Base-by-base conservation (phyloP, 192 early-diverging fungal genomes). In the Gonapodya prolifera region DNA sequence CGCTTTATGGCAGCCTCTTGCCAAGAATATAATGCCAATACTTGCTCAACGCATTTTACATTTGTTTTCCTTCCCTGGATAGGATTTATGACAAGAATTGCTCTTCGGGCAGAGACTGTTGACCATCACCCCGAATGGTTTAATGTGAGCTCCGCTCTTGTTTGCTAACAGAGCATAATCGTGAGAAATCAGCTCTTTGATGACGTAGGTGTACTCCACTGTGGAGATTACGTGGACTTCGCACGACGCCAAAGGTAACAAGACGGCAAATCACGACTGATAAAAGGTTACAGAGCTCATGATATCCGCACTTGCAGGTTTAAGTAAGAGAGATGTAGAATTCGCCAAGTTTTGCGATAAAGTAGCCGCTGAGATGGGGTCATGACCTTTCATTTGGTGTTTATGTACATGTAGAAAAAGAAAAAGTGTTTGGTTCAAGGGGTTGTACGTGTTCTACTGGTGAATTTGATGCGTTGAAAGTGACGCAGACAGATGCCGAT, bases 61-160 rank as follows among this genome's bases (percentile, higher is more conserved):
- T 73, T 2, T 32, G 71, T 32, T 2, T 13, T 2, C 28, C 8
- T 13, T 32, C 71, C 2, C 71, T 61, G 16, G 71, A 8, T 29
- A 73, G 71, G 71, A 1, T 99, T 99, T 84, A 99, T 99, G 97
- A 88, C 94, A 8, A 82, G 91, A 16, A 92, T 97, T 2, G 97
- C 95, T 34, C 85, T 96, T 35, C 84, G 85, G 34, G 95, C 95
- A 34, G 97, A 99, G 70, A 95, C 94, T 82, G 86, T 89, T 81
- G 93, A 96, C 78, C 97, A 99, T 83, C 97, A 99, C 78, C 97
- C 97, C 30, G 97, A 97, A 82, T 94, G 93, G 93, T 93, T 93
- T 81, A 94, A 94, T 81, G 90, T 91, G 85, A 77, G 84, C 81
- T 33, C 75, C 0, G 35, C 1, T 76, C 1, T 36, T 34, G 33